Evolutionary conservation across 495 filamentous ascomycete genomes (phyloP), one percentile per base, ranked within the genome.

Genomic region (Aspergillus campestris): DNA sequence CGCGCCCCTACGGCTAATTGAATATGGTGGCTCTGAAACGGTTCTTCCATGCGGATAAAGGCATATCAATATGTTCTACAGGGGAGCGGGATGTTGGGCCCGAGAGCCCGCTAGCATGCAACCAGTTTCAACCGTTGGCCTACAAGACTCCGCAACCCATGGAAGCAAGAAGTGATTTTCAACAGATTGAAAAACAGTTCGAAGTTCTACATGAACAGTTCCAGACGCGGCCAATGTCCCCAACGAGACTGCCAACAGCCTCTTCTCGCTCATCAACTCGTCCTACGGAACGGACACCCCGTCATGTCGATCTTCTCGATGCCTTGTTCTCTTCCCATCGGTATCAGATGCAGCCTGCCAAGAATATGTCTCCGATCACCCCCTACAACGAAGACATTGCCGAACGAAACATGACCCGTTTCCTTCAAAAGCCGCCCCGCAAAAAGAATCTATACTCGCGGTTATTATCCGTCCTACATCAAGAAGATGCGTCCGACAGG

Each of bases 321-420:
- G 67, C 70, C 6, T 31, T 73, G 18, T 58, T 53, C 31, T 51
- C 58, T 8, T 53, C 61, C 0, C 54, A 69, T 38, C 61, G 52
- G 11, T 48, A 60, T 30, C 62, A 56, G 29, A 53, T 52, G n/a
- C 47, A 55, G 18, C 37, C 44, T 32, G 29, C 52, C 18, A 45
- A 37, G 45, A 24, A 53, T 6, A 48, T 62, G 37, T 62, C 66
- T 12, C 66, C 65, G 6, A 59, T 52, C 10, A 61, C 56, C 14
- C 66, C 61, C 5, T 73, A 70, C 48, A 73, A 73, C 33, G 70
- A 73, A 53, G 67, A 73, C 53, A 57, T 73, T 24, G 70, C 70
- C 5, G 70, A 73, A 47, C 64, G 70, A 8, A 73, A 73, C 37
- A 70, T 73, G 61, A 63, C 58, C 8, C 52, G 60, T 1, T 70